Base-by-base conservation (phyloP, 2,329 filamentous ascomycete genomes). In the Dothideomycetes sp. region DNA sequence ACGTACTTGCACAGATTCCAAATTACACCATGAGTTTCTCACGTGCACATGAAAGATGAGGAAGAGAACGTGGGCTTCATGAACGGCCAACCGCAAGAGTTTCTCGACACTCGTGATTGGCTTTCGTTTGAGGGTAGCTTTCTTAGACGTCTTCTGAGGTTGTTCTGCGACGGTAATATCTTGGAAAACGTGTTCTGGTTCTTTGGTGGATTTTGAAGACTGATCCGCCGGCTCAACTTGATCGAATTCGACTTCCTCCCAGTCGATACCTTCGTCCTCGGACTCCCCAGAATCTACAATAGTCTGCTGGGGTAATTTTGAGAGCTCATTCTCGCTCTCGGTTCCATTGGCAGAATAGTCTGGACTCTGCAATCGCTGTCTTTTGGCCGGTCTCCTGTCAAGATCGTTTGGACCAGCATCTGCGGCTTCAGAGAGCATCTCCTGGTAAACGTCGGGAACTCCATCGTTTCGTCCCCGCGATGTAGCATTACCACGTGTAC, bases 21-120 rank as follows among this genome's bases (percentile, higher is more conserved):
- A 46, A 52, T 94, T 94, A 62, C 88, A 95, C 86, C 89, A 95
- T 40, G 74, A 67, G 54, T 96, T 98, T 40, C 88, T 77, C 42
- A 77, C 68, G 48, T 83, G 73, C 12, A 80, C 72, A 58, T 96
- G 85, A 8, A 78, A 76, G 12, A 98, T 61, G 2, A 98, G 69
- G 55, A 85, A 94, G 11, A 95, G 64, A 0, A 96, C 48, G 61
- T 98, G 88, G 45, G 79, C 68, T 59, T 89, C 94, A 59, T 98
- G 91, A n/a, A 87, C 70, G 37, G 85, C 73, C 19, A 91, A 57
- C 15, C 88, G 76, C 19, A 70, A 55, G 34, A 68, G 71, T 46
- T 70, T 77, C 46, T 81, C 78, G 1, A 67, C 65, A 5, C 65
- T 64, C 1, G 73, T 73, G 12, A 72, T 61, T 15, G 72, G 68